Base-by-base conservation (phyloP, 2,329 filamentous ascomycete genomes). In the Aspergillus tamarii region DNA sequence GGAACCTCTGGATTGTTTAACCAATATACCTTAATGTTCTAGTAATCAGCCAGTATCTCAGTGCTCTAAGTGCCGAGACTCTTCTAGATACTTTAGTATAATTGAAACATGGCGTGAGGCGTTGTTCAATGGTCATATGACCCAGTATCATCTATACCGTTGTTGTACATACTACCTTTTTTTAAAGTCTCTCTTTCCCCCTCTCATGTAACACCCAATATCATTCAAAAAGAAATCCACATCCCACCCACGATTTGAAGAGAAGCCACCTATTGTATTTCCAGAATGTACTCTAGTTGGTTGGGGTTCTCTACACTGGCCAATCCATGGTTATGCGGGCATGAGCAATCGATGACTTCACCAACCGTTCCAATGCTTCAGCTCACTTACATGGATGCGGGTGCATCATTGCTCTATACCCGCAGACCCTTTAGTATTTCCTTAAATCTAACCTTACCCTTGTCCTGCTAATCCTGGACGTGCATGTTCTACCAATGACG, bases 271-370 rank as follows among this genome's bases (percentile, higher is more conserved):
- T 19, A 50, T 14, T 1, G 45, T 19, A 30, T 48, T 48, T 28
- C 45, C 45, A 14, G 23, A 50, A 41, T 41, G n/a, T 46, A 11
- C 26, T 34, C 50, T 53, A 32, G 19, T 23, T 53, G 50, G 50
- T 10, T 53, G 26, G 52, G 14, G 23, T 52, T 52, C 48, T 30
- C 16, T 30, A 16, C 9, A 19, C 10, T 32, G 12, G 30, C 30
- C 46, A 19, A 50, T 50, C 46, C 46, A 30, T 50, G 46, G 46
- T 21, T 54, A 36, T 36, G 30, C 30, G 16, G 19, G 8, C 30
- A 34, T 59, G 57, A 34, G 28, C 32, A 30, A 55, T 48, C 52
- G 36, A 61, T 61, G 59, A 61, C 50, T 34, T 61, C 59, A 61
- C 52, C 59, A 45, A 19, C 43, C n/a, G 23, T 46, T 4, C 43